These are phyloP conservation scores for Berkeleyomyces rouxiae DNA, from an alignment of 2,329 filamentous ascomycete genomes.

Conservation along the genomic window DNA sequence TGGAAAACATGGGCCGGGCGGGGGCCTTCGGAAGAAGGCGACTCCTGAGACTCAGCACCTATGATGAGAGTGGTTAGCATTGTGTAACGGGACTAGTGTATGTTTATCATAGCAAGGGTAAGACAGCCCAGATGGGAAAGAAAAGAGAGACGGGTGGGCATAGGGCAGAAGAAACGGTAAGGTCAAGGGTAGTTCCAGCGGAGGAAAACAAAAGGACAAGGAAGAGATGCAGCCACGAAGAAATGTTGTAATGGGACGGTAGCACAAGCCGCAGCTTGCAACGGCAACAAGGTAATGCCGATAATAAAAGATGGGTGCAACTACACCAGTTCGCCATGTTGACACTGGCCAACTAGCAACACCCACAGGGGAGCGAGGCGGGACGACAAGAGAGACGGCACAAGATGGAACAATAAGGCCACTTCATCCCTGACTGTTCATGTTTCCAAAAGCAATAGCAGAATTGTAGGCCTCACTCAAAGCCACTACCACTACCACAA, in stretches of 20 bases:
- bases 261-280: conserved; percentile 7
- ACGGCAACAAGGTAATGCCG: background rate
- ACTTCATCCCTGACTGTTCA: background rate
- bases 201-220: background rate
- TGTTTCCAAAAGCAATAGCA: background rate
- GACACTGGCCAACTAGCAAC: background rate
- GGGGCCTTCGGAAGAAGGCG: conserved; percentile 4
- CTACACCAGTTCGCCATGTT: background rate
- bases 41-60: conserved; percentile 6
- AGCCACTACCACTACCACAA: background rate
- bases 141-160: background rate
- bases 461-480: background rate
- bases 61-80: background rate
- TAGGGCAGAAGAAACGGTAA: background rate
- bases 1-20: conserved; percentile 4
- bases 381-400: background rate
- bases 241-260: background rate
- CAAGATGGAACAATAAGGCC: background rate
- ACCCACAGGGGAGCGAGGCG: background rate
- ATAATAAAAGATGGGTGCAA: background rate
- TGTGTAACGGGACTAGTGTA: background rate
- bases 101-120: background rate
- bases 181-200: background rate
- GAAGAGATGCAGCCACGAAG: too few species aligned
- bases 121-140: background rate